Evolutionary conservation across 495 filamentous ascomycete genomes (phyloP).

Genomic region (Penicillium steckii): DNA sequence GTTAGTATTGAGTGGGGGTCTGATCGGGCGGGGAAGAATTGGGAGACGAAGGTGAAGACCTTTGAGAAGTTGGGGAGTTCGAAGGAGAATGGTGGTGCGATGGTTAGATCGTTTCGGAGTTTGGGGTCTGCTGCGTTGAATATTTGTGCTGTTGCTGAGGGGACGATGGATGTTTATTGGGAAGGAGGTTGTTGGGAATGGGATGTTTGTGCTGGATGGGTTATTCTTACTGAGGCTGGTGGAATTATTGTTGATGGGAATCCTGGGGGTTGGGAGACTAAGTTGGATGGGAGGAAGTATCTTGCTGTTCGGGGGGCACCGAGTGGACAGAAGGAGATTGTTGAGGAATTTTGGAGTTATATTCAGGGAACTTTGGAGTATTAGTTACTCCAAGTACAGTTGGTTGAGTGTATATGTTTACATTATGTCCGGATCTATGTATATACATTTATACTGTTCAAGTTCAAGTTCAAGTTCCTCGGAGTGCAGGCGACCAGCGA

Average conservation of each 20-base stretch:
- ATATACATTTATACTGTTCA: neutral
- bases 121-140: conserved; percentile 84
- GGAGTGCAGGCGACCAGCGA: conserved; percentile 15
- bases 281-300: conserved; percentile 75
- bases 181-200: conserved; percentile 93
- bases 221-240: conserved; percentile 81
- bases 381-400: conserved; percentile 3
- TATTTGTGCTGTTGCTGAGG: conserved; percentile 75
- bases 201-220: conserved; percentile 93
- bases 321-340: conserved; percentile 67
- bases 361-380: conserved; percentile 37
- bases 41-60: conserved; percentile 65
- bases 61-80: conserved; percentile 65
- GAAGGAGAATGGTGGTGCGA: conserved; percentile 68
- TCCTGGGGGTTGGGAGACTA: conserved; percentile 70
- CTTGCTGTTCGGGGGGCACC: conserved; percentile 66
- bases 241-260: conserved; percentile 79
- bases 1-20: conserved; percentile 78
- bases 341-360: conserved; percentile 77
- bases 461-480: neutral
- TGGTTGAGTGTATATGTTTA: too few relatives aligned
- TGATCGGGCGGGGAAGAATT: conserved; percentile 73
- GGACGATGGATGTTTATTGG: conserved; percentile 83
- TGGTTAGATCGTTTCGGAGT: conserved; percentile 78
- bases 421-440: neutral